These are phyloP conservation scores for Galeopsis tetrahit DNA, from an alignment of 257 asterid species.

Conservation along the genomic window DNA sequence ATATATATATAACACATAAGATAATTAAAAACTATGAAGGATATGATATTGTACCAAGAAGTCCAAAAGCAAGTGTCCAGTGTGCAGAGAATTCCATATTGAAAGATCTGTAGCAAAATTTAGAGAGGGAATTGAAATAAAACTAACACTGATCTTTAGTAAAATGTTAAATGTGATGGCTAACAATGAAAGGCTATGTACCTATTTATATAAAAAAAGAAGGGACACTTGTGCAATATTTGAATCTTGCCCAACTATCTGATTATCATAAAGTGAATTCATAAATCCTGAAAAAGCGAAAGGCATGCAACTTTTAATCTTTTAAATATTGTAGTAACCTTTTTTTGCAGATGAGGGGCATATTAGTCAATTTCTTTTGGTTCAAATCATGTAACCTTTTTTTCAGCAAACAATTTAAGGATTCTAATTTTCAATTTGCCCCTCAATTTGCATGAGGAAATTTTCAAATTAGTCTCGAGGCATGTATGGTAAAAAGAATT, in stretches of 20 bases:
- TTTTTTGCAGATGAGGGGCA: constrained; percentile 30
- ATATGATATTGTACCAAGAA: constrained; percentile 47
- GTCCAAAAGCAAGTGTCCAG: constrained; percentile 67
- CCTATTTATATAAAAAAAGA: constrained; percentile 44
- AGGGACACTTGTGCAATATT: constrained; percentile 36
- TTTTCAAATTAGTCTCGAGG: neutral
- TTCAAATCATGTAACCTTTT: constrained; percentile 36
- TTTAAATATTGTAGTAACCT: constrained; percentile 19
- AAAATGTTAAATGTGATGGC: constrained; percentile 22
- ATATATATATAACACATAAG: too few species aligned
- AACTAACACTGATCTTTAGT: neutral
- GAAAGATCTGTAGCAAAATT: constrained; percentile 28
- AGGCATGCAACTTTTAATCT: constrained; percentile 23
- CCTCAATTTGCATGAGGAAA: constrained; percentile 9
- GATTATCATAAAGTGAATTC: constrained; percentile 29
- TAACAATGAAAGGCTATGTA: constrained; percentile 17
- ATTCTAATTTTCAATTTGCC: neutral
- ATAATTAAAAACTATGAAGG: neutral
- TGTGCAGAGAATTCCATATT: constrained; percentile 51
- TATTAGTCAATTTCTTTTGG: constrained; percentile 8
- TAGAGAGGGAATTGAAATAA: constrained; percentile 9
- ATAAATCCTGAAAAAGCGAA: constrained; percentile 33
- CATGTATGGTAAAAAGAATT: neutral
- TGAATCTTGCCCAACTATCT: constrained; percentile 20
- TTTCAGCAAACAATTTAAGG: constrained; percentile 19